phyloP scores from a whole-genome alignment of 768 basidiomycete genomes.

The Clitopilus hobsonii region DNA sequence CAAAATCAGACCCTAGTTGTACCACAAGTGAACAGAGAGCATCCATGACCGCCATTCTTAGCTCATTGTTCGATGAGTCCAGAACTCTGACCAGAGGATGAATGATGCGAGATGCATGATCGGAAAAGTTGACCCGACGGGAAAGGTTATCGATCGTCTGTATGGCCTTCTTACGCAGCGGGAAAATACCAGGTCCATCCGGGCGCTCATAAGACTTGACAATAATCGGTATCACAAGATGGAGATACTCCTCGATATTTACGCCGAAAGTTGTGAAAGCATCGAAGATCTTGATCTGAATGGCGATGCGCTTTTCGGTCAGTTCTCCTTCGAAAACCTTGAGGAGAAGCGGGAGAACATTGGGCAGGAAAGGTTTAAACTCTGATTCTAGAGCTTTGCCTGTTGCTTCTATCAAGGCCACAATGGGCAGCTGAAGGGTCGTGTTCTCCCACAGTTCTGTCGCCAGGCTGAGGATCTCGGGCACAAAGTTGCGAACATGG shows the following conservation, averaged over 20 bases:
- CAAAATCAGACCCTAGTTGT: conserved; percentile 94
- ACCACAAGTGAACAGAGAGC: conserved; percentile 88
- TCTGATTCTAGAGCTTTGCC: conserved; percentile 94
- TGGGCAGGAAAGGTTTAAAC: conserved; percentile 93
- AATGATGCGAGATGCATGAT: conserved; percentile 95
- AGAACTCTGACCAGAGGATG: conserved; percentile 91
- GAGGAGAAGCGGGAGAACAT: conserved; percentile 82
- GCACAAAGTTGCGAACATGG: conserved; percentile 89
- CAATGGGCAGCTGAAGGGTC: conserved; percentile 84
- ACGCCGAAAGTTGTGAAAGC: conserved; percentile 93
- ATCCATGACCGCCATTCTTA: conserved; percentile 86
- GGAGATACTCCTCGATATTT: conserved; percentile 96
- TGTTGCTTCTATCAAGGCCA: conserved; percentile 87
- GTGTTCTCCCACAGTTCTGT: conserved; percentile 88
- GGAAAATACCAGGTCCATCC: conserved; percentile 52
- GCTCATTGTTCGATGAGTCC: conserved; percentile 66
- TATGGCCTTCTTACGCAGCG: conserved; percentile 83
- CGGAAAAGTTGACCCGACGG: conserved; percentile 92
- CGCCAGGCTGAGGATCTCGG: conserved; percentile 79
- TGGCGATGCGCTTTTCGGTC: conserved; percentile 70
- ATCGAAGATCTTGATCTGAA: conserved; percentile 89
- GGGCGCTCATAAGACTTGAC: conserved; percentile 85
- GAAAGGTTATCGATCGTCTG: conserved; percentile 89
- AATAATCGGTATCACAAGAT: conserved; percentile 93
- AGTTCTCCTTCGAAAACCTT: conserved; percentile 89